Percentiles rank a stretch among this genome's conserved stretches.
Evolutionary conservation across 2,329 filamentous ascomycete genomes (phyloP).

Genomic region (Hawksworthiomyces lignivorus): DNA sequence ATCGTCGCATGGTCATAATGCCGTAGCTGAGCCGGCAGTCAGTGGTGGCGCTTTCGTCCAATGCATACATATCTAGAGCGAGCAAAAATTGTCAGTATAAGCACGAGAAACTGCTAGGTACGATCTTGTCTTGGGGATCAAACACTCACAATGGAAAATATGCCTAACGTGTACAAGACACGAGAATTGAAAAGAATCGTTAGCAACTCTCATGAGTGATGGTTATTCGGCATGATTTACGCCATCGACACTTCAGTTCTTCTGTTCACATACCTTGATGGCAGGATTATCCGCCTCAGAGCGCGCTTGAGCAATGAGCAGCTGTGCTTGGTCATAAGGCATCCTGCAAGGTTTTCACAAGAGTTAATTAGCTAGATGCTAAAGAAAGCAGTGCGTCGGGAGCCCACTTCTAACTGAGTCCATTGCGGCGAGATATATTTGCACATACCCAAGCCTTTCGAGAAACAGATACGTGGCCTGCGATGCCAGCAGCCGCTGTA

Average conservation of each 20-base stretch:
- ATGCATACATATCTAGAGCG: slow-evolving; percentile 53
- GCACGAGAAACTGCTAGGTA: no score
- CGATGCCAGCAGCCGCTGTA: slow-evolving; percentile 46
- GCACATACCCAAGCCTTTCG: slow-evolving; percentile 36
- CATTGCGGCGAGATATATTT: no score
- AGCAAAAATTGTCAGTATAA: neutral
- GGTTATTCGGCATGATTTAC: no score
- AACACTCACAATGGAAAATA: slow-evolving; percentile 55
- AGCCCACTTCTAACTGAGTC: no score
- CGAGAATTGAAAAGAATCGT: no score
- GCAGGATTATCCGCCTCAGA: slow-evolving; percentile 44
- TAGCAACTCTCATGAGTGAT: no score
- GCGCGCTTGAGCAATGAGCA: slow-evolving; percentile 48
- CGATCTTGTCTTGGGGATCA: no score
- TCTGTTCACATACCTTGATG: slow-evolving; percentile 40
- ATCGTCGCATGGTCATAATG: no score
- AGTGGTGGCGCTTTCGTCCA: slow-evolving; percentile 48
- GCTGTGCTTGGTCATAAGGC: slow-evolving; percentile 48
- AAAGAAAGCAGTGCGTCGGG: no score
- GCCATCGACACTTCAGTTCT: neutral
- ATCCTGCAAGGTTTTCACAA: slow-evolving; percentile 33
- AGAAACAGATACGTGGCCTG: slow-evolving; percentile 51
- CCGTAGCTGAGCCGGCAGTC: no score
- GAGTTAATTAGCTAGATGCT: slow-evolving; percentile 7
- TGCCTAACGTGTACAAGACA: slow-evolving; percentile 34